Percentiles rank a stretch among this genome's conserved stretches.
Conservation (phyloP, 768 basidiomycete genomes). For the Tremella yokohamensis region DNA sequence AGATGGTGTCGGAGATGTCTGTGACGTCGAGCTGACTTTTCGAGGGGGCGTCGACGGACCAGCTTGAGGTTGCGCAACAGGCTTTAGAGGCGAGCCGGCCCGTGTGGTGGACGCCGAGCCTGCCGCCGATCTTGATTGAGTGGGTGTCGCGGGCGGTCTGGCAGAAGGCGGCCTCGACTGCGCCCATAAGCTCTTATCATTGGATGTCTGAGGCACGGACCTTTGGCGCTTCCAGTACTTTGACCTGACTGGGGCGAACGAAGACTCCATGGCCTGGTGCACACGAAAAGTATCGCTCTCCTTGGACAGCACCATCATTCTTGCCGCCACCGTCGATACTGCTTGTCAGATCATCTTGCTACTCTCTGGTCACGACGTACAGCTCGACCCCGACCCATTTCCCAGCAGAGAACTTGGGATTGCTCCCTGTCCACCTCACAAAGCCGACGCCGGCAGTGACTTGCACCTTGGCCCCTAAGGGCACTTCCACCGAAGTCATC, state of each 20-base stretch:
- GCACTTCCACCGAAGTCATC: conserved; percentile 41
- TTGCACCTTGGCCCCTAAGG: conserved; percentile 72
- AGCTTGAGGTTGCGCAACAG: conserved; percentile 5
- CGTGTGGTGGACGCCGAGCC: conserved; percentile 7
- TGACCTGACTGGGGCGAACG: conserved; percentile 79
- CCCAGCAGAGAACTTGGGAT: conserved; percentile 72
- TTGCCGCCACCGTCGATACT: conserved; percentile 63
- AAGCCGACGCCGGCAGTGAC: conserved; percentile 76
- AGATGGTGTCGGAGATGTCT: conserved; percentile 29
- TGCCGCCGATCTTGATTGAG: conserved; percentile 12
- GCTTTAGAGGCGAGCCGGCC: conserved; percentile 20
- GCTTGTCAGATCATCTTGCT: no score
- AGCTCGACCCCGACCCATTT: conserved; percentile 96
- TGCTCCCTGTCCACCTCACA: conserved; percentile 79
- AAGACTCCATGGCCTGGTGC: conserved; percentile 77
- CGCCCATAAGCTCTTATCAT: conserved; percentile 1
- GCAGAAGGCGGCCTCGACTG: conserved; percentile 17
- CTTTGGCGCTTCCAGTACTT: conserved; percentile 54
- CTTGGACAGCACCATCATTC: conserved; percentile 88
- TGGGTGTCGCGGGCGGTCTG: conserved; percentile 25
- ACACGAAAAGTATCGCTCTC: conserved; percentile 76
- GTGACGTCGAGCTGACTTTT: conserved; percentile 21
- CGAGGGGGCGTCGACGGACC: conserved; percentile 27
- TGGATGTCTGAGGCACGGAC: conserved; percentile 11
- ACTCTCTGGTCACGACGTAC: conserved; percentile 41